Conservation (phyloP, 2,329 filamentous ascomycete species). For the Cladosporium sphaerospermum region DNA sequence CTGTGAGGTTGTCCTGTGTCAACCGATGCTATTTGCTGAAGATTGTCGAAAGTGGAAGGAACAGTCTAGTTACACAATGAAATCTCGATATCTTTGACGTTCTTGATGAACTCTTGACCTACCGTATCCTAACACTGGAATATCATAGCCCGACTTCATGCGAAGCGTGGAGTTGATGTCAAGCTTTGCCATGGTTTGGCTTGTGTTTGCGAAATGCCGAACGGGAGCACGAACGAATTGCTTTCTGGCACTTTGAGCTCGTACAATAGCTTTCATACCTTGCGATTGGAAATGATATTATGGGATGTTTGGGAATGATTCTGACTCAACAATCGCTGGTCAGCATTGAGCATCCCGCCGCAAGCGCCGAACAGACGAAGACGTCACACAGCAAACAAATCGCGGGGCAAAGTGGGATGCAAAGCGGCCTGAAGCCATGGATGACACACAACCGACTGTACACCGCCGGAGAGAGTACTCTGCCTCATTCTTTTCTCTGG, state of each 20-base stretch:
- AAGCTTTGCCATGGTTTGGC: slow-evolving; percentile 36
- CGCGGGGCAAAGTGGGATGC: background rate
- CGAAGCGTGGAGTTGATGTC: slow-evolving; percentile 44
- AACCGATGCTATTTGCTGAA: background rate
- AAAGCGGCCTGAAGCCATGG: slow-evolving; percentile 6
- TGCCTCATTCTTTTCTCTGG: too few species aligned
- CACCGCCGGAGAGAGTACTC: too few species aligned
- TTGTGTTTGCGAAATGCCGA: background rate
- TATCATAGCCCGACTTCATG: slow-evolving; percentile 55
- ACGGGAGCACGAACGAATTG: background rate
- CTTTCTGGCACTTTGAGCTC: background rate
- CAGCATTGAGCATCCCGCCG: too few species aligned
- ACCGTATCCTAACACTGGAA: slow-evolving; percentile 56
- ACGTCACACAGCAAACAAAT: too few species aligned
- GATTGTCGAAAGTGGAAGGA: too few species aligned
- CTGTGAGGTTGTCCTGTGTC: slow-evolving; percentile 9
- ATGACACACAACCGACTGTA: background rate
- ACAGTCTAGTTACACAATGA: too few species aligned
- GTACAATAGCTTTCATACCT: background rate
- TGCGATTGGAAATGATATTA: background rate
- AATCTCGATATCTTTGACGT: too few species aligned
- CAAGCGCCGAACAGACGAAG: too few species aligned
- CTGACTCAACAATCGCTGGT: too few species aligned
- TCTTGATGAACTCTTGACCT: slow-evolving; percentile 21
- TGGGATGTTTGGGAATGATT: too few species aligned